Conservation (phyloP, 2,329 filamentous ascomycete genomes). For the Calonectria leucothoes region DNA sequence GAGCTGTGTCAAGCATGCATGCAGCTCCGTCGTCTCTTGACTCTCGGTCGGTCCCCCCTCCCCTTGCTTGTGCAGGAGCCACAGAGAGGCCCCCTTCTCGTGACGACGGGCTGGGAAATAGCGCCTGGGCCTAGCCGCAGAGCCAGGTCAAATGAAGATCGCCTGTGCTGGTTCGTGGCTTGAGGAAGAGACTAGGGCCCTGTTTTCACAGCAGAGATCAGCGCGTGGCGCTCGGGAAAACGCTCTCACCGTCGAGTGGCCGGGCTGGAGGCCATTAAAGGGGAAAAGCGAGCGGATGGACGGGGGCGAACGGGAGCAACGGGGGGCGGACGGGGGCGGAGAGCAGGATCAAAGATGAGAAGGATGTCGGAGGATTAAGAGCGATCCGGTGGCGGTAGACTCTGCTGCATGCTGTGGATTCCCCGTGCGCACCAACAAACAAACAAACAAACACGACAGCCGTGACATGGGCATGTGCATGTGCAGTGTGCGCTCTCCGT, state of each 20-base stretch:
- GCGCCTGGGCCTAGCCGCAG: conserved; percentile 9
- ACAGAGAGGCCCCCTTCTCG: not conserved
- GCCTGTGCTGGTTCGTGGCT: conserved; percentile 8
- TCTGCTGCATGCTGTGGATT: conserved; percentile 2
- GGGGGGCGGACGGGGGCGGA: not conserved
- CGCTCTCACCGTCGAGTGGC: conserved; percentile 7
- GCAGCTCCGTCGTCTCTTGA: conserved; percentile 3
- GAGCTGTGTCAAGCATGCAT: conserved; percentile 1
- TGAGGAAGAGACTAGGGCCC: not conserved
- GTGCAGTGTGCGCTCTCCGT: not conserved
- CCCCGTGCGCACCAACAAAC: not conserved
- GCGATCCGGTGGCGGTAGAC: not conserved
- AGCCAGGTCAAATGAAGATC: conserved; percentile 17
- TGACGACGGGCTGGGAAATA: not conserved
- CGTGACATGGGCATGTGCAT: too few relatives aligned
- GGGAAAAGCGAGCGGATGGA: not conserved
- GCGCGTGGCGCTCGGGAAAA: conserved; percentile 16
- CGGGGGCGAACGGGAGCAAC: conserved; percentile 9
- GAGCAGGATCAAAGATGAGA: not conserved
- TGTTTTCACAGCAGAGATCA: conserved; percentile 12
- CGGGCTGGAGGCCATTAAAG: not conserved
- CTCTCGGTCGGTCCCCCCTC: not conserved
- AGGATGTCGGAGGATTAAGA: not conserved
- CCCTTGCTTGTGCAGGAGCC: conserved; percentile 11
- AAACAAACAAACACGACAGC: too few relatives aligned